Percentiles rank a stretch among this genome's conserved stretches.
Conservation (phyloP, 202 grass and related monocot species). For the Elaeis oleifera region DNA sequence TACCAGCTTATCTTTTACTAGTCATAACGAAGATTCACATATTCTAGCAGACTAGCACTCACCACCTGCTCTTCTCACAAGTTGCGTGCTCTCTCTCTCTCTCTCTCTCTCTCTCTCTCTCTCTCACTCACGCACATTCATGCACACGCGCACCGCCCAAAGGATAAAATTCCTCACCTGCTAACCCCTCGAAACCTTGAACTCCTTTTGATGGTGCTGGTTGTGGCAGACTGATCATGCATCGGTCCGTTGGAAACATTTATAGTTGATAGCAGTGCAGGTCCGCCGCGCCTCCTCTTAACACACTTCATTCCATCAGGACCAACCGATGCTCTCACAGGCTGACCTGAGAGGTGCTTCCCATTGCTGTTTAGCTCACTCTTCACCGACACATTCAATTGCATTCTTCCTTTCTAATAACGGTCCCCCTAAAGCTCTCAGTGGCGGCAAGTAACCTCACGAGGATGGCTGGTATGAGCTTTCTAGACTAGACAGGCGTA, state of each 20-base stretch:
- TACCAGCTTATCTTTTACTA: too few species aligned
- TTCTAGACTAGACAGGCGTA: neutral
- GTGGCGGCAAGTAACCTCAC: neutral
- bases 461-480: neutral
- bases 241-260: conserved; percentile 3
- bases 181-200: conserved; percentile 63
- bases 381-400: conserved; percentile 34
- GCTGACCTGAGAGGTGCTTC: neutral
- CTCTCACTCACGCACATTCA: too few species aligned
- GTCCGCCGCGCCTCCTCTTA: conserved; percentile 36
- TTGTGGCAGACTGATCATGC: conserved; percentile 20
- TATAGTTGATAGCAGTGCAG: conserved; percentile 14
- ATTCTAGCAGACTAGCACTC: too few species aligned
- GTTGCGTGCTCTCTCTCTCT: too few species aligned
- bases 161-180: conserved; percentile 25
- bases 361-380: conserved; percentile 33
- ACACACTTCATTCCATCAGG: conserved; percentile 6
- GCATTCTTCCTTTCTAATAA: neutral
- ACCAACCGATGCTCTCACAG: neutral
- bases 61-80: too few species aligned
- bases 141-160: too few species aligned
- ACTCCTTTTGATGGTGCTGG: conserved; percentile 43
- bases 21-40: too few species aligned
- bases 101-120: too few species aligned
- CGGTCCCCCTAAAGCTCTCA: neutral